Evolutionary conservation across 106 monocot species (phyloP).

Genomic region (Acorus calamus): DNA sequence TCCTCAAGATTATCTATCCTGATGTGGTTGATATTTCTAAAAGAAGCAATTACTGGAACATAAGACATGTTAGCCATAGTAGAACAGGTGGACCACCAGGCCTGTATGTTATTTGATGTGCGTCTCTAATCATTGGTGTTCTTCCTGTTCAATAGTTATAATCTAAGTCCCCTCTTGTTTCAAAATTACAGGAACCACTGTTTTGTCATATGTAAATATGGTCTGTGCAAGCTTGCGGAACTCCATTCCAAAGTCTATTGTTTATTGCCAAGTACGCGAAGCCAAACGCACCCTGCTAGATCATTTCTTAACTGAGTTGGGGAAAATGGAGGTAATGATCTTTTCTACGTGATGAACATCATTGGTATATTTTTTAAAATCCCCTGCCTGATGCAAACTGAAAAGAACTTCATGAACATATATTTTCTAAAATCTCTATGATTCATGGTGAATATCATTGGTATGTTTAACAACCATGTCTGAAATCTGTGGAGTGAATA

Average conservation of each 20-base stretch:
- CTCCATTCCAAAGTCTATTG: constrained; percentile 84
- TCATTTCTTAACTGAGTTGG: constrained; percentile 75
- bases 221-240: constrained; percentile 64
- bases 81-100: too few relatives aligned
- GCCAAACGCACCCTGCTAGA: constrained; percentile 67
- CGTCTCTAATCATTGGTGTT: neutral
- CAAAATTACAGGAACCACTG: constrained; percentile 43
- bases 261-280: constrained; percentile 81
- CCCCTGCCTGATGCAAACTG: neutral
- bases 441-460: too few relatives aligned
- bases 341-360: neutral
- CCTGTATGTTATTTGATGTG: too few relatives aligned
- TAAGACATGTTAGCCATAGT: too few relatives aligned
- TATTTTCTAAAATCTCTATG: too few relatives aligned
- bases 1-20: too few relatives aligned
- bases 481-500: too few relatives aligned
- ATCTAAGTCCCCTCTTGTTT: neutral
- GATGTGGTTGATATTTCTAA: too few relatives aligned
- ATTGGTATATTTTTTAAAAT: neutral
- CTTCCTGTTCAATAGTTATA: too few relatives aligned
- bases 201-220: constrained; percentile 79
- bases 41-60: too few relatives aligned
- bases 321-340: constrained; percentile 48
- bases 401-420: neutral
- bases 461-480: too few relatives aligned